Conservation (phyloP, 495 filamentous ascomycete species). For the Cenococcum geophilum region DNA sequence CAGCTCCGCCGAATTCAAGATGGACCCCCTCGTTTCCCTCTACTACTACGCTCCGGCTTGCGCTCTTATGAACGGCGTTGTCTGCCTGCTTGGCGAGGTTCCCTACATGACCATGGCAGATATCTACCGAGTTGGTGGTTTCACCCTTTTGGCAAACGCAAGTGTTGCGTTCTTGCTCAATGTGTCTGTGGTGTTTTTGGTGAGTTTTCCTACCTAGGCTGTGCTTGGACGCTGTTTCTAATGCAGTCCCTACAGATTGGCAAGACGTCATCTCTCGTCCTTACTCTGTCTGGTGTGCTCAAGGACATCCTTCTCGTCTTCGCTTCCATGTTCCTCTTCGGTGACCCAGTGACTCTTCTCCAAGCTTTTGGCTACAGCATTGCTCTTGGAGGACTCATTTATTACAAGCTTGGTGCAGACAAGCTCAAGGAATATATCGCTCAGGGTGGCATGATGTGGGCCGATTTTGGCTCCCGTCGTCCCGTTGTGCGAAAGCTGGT, state of each 20-base stretch:
- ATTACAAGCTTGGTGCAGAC: slow-evolving; percentile 93
- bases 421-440: slow-evolving; percentile 71
- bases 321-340: slow-evolving; percentile 85
- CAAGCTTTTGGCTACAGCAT: slow-evolving; percentile 95
- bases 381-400: slow-evolving; percentile 82
- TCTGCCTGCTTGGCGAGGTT: slow-evolving; percentile 73
- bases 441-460: slow-evolving; percentile 66
- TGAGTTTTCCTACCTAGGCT: slow-evolving; percentile 44
- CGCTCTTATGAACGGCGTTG: slow-evolving; percentile 77
- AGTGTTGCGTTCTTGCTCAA: slow-evolving; percentile 81
- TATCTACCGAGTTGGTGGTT: slow-evolving; percentile 67
- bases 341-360: slow-evolving; percentile 68
- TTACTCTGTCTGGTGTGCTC: slow-evolving; percentile 94
- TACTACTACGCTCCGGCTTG: slow-evolving; percentile 96
- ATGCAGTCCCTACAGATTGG: slow-evolving; percentile 61
- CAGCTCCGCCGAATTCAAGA: slow-evolving; percentile 88
- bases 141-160: slow-evolving; percentile 73
- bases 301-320: slow-evolving; percentile 95
- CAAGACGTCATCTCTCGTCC: slow-evolving; percentile 91
- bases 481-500: slow-evolving; percentile 72
- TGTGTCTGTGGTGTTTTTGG: slow-evolving; percentile 89
- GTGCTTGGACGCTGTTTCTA: slow-evolving; percentile 8
- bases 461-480: slow-evolving; percentile 71
- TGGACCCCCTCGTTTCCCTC: slow-evolving; percentile 91
- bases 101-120: slow-evolving; percentile 64